phyloP scores from a whole-genome alignment of 139 green algal species.

The Yamagishiella unicocca region DNA sequence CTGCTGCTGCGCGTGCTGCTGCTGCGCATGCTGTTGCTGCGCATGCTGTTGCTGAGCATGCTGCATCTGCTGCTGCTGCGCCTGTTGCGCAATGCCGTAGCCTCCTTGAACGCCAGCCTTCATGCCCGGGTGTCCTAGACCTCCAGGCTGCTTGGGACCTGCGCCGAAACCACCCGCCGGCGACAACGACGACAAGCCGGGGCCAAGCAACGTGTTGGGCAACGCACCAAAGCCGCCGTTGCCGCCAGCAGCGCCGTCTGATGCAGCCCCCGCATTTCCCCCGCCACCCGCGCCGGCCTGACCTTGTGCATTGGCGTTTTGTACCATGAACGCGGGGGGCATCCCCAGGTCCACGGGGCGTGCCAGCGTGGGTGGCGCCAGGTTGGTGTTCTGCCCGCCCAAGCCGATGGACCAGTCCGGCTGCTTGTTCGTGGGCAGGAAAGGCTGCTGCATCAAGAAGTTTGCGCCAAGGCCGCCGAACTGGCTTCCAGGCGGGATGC shows the following conservation, averaged over 20 bases:
- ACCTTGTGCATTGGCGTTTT: not conserved
- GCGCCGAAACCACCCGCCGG: not conserved
- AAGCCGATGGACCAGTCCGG: conserved; percentile 67
- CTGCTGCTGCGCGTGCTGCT: too few species aligned
- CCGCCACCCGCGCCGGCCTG: not conserved
- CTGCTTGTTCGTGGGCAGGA: conserved; percentile 64
- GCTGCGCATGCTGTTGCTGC: too few species aligned
- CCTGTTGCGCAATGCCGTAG: conserved; percentile 7
- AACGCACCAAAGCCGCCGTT: not conserved
- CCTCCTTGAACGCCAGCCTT: conserved; percentile 4
- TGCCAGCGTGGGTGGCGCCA: not conserved
- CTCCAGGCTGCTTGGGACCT: conserved; percentile 6
- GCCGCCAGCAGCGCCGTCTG: not conserved
- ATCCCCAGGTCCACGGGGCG: conserved; percentile 29
- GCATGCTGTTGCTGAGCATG: too few species aligned
- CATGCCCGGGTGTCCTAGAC: conserved; percentile 22
- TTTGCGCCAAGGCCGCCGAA: conserved; percentile 48
- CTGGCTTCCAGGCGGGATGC: conserved; percentile 8
- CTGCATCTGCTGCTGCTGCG: not conserved
- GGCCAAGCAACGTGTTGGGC: conserved; percentile 12
- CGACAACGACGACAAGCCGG: conserved; percentile 14
- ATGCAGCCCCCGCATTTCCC: not conserved
- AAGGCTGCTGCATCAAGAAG: conserved; percentile 54
- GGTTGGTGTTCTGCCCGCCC: conserved; percentile 28
- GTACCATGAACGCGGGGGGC: conserved; percentile 27